A percentile compares a stretch with the other conserved stretches of the same genome.
phyloP scores from a whole-genome alignment of 495 filamentous ascomycete species.

The Acidiella bohemica region DNA sequence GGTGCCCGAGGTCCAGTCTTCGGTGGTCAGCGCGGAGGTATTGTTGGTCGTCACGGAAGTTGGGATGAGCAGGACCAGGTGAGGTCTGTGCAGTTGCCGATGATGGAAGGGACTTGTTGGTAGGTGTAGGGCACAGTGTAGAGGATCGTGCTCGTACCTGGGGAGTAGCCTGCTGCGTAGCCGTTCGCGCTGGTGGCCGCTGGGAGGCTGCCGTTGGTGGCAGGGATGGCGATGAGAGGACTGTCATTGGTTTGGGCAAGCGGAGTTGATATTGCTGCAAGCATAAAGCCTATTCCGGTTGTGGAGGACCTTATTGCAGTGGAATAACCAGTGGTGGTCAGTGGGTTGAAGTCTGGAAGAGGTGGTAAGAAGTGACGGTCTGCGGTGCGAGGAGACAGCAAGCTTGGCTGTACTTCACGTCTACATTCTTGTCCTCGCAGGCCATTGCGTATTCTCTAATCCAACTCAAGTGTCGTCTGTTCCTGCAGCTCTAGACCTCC shows the following conservation, averaged over 20 bases:
- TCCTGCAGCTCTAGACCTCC: too few relatives aligned
- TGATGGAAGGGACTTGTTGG: slow-evolving; percentile 19
- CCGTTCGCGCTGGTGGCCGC: background rate
- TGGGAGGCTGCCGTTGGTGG: slow-evolving; percentile 10
- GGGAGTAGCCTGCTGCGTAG: slow-evolving; percentile 12
- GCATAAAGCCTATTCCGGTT: background rate
- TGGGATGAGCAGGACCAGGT: slow-evolving; percentile 21
- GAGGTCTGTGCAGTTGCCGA: slow-evolving; percentile 24
- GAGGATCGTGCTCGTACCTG: slow-evolving; percentile 18
- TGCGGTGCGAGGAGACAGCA: too few relatives aligned
- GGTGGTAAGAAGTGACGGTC: too few relatives aligned
- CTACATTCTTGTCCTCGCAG: too few relatives aligned
- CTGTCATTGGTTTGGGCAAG: too few relatives aligned
- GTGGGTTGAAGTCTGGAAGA: background rate
- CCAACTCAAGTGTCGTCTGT: too few relatives aligned
- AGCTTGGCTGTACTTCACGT: too few relatives aligned
- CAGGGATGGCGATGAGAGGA: slow-evolving; percentile 9
- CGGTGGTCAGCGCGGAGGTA: slow-evolving; percentile 1
- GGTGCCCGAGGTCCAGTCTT: slow-evolving; percentile 20
- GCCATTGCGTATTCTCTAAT: too few relatives aligned
- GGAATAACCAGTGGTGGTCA: too few relatives aligned
- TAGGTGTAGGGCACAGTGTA: slow-evolving; percentile 24
- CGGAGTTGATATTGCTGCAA: too few relatives aligned
- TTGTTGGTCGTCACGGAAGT: slow-evolving; percentile 19
- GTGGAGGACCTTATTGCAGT: too few relatives aligned